Conservation (phyloP, 1,284 basidiomycete species). For the Microbotryum intermedium region DNA sequence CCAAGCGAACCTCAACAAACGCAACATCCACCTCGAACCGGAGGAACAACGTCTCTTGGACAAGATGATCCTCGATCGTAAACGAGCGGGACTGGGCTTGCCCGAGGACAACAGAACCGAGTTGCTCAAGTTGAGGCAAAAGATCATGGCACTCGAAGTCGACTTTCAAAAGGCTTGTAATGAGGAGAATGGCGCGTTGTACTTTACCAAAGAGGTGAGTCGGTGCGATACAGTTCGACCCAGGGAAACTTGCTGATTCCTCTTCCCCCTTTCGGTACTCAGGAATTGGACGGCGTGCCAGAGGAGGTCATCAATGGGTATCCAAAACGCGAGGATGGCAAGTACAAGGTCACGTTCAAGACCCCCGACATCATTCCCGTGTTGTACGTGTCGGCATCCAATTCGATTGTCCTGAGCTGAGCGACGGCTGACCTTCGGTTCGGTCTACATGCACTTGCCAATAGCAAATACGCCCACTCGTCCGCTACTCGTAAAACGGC, state of each 20-base stretch:
- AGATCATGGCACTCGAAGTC: constrained; percentile 58
- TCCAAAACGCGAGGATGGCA: constrained; percentile 42
- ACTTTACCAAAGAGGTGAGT: constrained; percentile 43
- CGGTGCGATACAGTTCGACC: too few species aligned
- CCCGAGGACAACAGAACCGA: constrained; percentile 53
- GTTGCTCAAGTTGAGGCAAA: constrained; percentile 47
- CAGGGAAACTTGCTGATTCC: background rate
- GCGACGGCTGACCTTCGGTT: background rate
- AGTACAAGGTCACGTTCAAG: constrained; percentile 51
- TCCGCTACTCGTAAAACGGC: constrained; percentile 59
- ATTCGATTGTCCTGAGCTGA: background rate
- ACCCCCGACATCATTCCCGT: constrained; percentile 68
- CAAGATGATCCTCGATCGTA: constrained; percentile 66
- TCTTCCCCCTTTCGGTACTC: constrained; percentile 47
- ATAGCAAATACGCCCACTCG: constrained; percentile 50
- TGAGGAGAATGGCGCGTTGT: constrained; percentile 53
- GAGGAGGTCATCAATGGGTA: constrained; percentile 66
- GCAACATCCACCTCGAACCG: constrained; percentile 51
- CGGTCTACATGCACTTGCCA: too few species aligned
- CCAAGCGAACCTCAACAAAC: constrained; percentile 41
- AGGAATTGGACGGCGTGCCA: constrained; percentile 70
- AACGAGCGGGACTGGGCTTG: constrained; percentile 62
- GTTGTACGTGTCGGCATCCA: constrained; percentile 34
- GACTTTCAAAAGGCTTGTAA: constrained; percentile 77
- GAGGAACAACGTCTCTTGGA: constrained; percentile 65